A percentile compares a stretch with the other conserved stretches of the same genome.
Evolutionary conservation across 1,284 basidiomycete species (phyloP).

Genomic region (Ganoderma resinaceum): DNA sequence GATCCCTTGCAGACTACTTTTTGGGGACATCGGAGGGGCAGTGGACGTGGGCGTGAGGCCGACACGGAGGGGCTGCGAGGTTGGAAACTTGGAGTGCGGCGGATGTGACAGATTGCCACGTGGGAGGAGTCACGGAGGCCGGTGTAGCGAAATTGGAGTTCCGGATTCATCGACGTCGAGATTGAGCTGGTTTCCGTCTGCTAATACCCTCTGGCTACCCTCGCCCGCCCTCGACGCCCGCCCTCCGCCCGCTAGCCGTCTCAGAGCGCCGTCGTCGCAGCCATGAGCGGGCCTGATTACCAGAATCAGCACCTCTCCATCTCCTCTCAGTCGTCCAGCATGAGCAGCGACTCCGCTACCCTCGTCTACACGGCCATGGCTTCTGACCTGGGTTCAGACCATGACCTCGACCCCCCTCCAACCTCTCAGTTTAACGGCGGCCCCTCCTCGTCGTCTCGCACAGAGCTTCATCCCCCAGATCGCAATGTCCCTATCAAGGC

Average conservation of each 20-base stretch:
- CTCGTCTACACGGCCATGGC: slow-evolving; percentile 41
- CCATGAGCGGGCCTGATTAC: slow-evolving; percentile 39
- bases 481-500: slow-evolving; percentile 64
- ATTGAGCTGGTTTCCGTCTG: slow-evolving; percentile 24
- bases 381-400: slow-evolving; percentile 34
- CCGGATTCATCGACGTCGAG: slow-evolving; percentile 23
- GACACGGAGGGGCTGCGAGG: not conserved
- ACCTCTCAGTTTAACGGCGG: slow-evolving; percentile 33
- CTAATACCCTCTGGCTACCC: slow-evolving; percentile 23
- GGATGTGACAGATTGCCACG: slow-evolving; percentile 22
- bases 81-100: not conserved
- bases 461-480: slow-evolving; percentile 49
- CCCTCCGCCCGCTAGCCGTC: slow-evolving; percentile 18
- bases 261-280: slow-evolving; percentile 23
- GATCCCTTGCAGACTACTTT: not conserved
- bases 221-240: slow-evolving; percentile 21
- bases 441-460: slow-evolving; percentile 31
- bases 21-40: not conserved
- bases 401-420: slow-evolving; percentile 29
- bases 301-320: slow-evolving; percentile 35
- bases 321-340: slow-evolving; percentile 34
- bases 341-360: slow-evolving; percentile 37
- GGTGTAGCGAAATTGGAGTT: slow-evolving; percentile 29
- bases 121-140: slow-evolving; percentile 13
- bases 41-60: not conserved